Evolutionary conservation across 306 rosid genomes (phyloP).

Genomic region (Cyclanthera cordifolia): DNA sequence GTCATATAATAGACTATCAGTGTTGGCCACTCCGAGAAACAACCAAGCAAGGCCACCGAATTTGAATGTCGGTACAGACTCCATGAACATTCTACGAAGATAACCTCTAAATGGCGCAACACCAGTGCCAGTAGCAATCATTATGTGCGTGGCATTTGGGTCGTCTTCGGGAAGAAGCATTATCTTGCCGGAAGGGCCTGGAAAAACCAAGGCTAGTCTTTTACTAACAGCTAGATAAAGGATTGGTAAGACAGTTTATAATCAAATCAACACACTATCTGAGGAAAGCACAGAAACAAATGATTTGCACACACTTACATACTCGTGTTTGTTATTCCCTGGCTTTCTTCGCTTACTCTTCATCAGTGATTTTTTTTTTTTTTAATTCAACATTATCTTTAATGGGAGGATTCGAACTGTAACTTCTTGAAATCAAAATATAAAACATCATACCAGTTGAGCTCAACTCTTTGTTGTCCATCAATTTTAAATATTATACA

Average conservation of each 20-base stretch:
- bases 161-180: slow-evolving; percentile 95
- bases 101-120: slow-evolving; percentile 93
- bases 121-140: slow-evolving; percentile 95
- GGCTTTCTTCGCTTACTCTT: no score
- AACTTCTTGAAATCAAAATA: no score
- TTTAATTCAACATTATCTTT: no score
- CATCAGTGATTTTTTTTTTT: no score
- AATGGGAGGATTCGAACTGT: no score
- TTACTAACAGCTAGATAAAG: neutral
- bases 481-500: no score
- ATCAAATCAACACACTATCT: neutral
- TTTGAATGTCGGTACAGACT: slow-evolving; percentile 58
- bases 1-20: slow-evolving; percentile 72
- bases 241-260: neutral
- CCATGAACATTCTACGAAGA: slow-evolving; percentile 98
- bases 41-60: slow-evolving; percentile 94
- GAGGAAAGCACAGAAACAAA: neutral
- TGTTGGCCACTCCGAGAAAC: slow-evolving; percentile 88
- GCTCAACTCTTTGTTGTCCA: no score
- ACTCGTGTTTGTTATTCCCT: no score
- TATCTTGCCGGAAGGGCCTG: slow-evolving; percentile 95
- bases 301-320: neutral
- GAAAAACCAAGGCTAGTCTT: slow-evolving; percentile 7
- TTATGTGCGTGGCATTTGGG: slow-evolving; percentile 91
- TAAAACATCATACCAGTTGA: no score